A percentile compares a stretch with the other conserved stretches of the same genome.
These are phyloP conservation scores for Hermanozyma aechmeae DNA, from an alignment of 805 yeast genomes.

Conservation along the genomic window DNA sequence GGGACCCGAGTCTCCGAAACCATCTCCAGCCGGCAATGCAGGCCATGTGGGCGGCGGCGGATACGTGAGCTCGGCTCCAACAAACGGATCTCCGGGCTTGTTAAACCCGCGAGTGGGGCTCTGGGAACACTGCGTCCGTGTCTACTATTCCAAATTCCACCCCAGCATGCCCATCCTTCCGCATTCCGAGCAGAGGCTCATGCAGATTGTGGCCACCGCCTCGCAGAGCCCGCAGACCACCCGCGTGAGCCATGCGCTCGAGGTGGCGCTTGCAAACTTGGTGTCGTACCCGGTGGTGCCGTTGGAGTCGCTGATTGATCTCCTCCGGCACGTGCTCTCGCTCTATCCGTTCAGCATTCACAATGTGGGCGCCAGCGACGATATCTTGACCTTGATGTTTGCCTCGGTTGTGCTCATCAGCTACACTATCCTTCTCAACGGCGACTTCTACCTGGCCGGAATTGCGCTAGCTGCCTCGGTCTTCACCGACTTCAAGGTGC, in stretches of 20 bases:
- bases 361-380: slow-evolving; percentile 15
- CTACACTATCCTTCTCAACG: slow-evolving; percentile 49
- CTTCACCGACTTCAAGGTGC: slow-evolving; percentile 42
- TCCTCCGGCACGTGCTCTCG: not conserved
- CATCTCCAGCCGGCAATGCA: too few relatives aligned
- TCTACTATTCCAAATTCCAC: slow-evolving; percentile 37
- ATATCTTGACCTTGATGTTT: slow-evolving; percentile 18
- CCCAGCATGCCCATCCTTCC: slow-evolving; percentile 38
- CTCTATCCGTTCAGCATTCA: not conserved
- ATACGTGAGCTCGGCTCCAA: too few relatives aligned
- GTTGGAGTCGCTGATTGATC: not conserved
- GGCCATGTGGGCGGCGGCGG: too few relatives aligned
- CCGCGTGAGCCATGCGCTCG: slow-evolving; percentile 31
- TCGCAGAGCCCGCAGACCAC: slow-evolving; percentile 16
- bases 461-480: slow-evolving; percentile 11
- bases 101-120: too few relatives aligned
- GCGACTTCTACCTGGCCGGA: slow-evolving; percentile 47
- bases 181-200: slow-evolving; percentile 13
- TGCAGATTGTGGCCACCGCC: slow-evolving; percentile 6
- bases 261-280: slow-evolving; percentile 28
- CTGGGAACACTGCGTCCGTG: too few relatives aligned
- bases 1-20: too few relatives aligned
- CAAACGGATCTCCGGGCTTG: too few relatives aligned
- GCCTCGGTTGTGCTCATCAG: slow-evolving; percentile 32
- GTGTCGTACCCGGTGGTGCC: slow-evolving; percentile 20